Evolutionary conservation across 768 basidiomycete species (phyloP).

Genomic region (Pulveroboletus frians): DNA sequence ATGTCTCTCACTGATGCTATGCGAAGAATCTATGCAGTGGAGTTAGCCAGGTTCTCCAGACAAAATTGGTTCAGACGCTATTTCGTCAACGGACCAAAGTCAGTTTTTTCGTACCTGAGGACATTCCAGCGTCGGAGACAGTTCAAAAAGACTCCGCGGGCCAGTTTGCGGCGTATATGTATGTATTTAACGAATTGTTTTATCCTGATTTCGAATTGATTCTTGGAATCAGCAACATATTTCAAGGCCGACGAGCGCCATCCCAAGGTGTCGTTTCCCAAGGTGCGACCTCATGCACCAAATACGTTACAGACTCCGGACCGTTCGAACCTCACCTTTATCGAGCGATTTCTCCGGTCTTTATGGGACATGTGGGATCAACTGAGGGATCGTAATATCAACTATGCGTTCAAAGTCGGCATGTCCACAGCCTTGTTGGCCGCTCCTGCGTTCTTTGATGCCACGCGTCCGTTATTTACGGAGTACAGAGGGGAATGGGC

Average conservation of each 20-base stretch:
- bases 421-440: constrained; percentile 80
- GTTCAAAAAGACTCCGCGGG: constrained; percentile 12
- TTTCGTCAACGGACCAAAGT: constrained; percentile 23
- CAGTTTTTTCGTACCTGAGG: constrained; percentile 19
- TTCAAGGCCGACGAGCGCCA: constrained; percentile 46
- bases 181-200: constrained; percentile 13
- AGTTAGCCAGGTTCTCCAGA: constrained; percentile 41
- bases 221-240: constrained; percentile 39
- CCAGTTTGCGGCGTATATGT: constrained; percentile 41
- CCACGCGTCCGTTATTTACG: constrained; percentile 71
- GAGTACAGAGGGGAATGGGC: constrained; percentile 94
- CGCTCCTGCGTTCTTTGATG: constrained; percentile 81
- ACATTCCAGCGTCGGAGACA: constrained; percentile 11
- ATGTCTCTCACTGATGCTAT: constrained; percentile 80
- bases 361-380: constrained; percentile 68
- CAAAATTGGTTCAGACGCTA: constrained; percentile 39
- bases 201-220: constrained; percentile 9
- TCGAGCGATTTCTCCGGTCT: constrained; percentile 59
- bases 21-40: constrained; percentile 66
- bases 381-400: constrained; percentile 68
- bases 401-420: constrained; percentile 85
- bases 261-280: constrained; percentile 68
- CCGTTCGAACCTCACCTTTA: constrained; percentile 49
- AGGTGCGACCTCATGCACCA: constrained; percentile 75
- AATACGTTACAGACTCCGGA: constrained; percentile 81